Conservation (phyloP, 148 eudicot genomes). For the Spergularia marina region DNA sequence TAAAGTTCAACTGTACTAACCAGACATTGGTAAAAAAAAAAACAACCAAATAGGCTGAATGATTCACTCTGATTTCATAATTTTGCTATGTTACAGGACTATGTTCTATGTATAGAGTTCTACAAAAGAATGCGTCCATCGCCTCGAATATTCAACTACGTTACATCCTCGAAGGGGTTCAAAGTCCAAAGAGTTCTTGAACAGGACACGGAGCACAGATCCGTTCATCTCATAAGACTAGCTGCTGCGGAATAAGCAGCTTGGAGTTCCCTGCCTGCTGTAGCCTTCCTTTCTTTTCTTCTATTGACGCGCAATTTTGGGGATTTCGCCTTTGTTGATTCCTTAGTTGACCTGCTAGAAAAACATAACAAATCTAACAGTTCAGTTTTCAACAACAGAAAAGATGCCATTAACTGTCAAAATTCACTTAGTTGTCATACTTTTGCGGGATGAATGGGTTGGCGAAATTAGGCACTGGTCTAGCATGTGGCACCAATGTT, state of each 20-base stretch:
- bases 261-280: slow-evolving; percentile 19
- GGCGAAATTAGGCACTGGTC: slow-evolving; percentile 77
- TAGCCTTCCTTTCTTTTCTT: slow-evolving; percentile 53
- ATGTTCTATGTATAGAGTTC: no score
- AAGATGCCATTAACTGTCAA: background rate
- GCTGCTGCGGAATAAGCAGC: slow-evolving; percentile 51
- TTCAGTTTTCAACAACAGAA: background rate
- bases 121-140: no score
- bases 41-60: no score
- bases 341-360: slow-evolving; percentile 56
- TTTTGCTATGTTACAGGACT: no score
- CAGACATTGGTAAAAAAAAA: no score
- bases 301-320: slow-evolving; percentile 57
- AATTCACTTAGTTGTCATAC: slow-evolving; percentile 38
- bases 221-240: slow-evolving; percentile 57
- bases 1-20: no score
- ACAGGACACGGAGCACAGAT: slow-evolving; percentile 20
- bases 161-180: slow-evolving; percentile 17
- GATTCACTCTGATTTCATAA: no score
- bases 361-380: background rate
- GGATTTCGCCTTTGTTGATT: slow-evolving; percentile 66
- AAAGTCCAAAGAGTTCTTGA: slow-evolving; percentile 61
- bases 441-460: slow-evolving; percentile 76
- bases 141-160: no score
- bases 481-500: slow-evolving; percentile 86